Base-by-base conservation (phyloP, 1,139 yeast genomes). In the Yamadazyma kanchanaburiensis region DNA sequence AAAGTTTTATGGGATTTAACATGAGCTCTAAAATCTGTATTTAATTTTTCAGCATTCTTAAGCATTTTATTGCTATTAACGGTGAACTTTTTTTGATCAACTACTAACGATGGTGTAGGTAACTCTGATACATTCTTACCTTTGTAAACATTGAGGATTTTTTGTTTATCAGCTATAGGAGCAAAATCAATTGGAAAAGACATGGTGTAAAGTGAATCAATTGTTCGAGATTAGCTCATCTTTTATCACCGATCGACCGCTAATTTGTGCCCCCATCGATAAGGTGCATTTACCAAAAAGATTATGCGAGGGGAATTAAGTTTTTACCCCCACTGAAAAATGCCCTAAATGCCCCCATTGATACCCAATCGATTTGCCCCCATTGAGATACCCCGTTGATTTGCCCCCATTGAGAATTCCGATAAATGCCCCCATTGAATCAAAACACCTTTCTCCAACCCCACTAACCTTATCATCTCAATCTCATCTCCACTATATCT, bases 1-100 rank as follows among this genome's bases (percentile, higher is more conserved):
- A 39, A 54, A 48, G 55, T 66, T 53, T 83, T 84, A 51, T 82
- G 89, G 1, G 94, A 84, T 55, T 84, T 84, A 16, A 84, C 76
- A 48, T 83, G 94, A 3, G 85, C 80, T 34, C 89, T 58, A 51
- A 74, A 80, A 12, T 50, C 57, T 5, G 59, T 69, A 33, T 42
- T 39, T 24, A 64, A 42, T 1, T 43, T 37, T 4, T 31, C 21
- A 6, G 67, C 64, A 34, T 52, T 58, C 2, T 30, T 37, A 13
- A 62, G 53, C 70, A 64, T 64, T 21, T 45, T 47, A 9, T 50
- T 46, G 31, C 61, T 42, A 30, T 64, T 64, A 14, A 20, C 28
- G 12, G 33, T 31, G 35, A 59, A 62, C 24, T 37, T 41, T 5
- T 30, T 23, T 21, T 46, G 33, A 34, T 64, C 55, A 20, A 64